Evolutionary conservation across 2,329 filamentous ascomycete genomes (phyloP), one percentile per base, ranked within the genome.

Genomic region (Stemphylium vesicarium): DNA sequence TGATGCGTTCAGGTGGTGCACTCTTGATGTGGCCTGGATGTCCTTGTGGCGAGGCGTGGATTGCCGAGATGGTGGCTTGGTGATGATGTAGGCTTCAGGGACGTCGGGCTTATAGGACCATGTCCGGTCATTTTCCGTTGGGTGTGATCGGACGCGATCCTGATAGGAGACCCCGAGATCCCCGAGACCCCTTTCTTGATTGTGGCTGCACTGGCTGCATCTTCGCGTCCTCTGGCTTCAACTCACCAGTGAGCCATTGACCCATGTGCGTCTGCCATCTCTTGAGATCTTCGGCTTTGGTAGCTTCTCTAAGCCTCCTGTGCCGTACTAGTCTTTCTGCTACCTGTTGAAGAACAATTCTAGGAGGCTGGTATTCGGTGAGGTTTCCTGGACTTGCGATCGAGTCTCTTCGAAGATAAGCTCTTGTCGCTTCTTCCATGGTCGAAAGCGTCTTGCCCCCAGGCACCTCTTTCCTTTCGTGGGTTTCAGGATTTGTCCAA

Each of bases 241-340:
- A 52, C 31, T 63, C 64, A 16, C 73, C 73, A 1, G 73, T 76
- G 29, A 77, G 57, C 71, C 71, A 74, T 53, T 73, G 66, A 2
- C 75, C 75, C 71, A 75, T 74, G 46, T 72, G 72, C 11, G 70
- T 75, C 32, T 76, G 68, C 75, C 75, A 78, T 18, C 75, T 63
- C 50, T 44, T 65, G 9, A 60, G 56, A 13, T 77, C 63, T 8
- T 68, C 63, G n/a, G 61, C 41, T 47, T 74, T 74, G 0, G 71
- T 74, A 2, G 64, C 64, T 60, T 81, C 79, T 45, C 80, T 66
- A 15, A 78, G 69, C 20, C 80, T 65, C 41, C 80, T 69, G 48
- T 80, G 77, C 35, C 80, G 60, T 0, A 81, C 80, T 3, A 82
- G 65, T 52, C 80, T 79, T 64, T 81, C 79, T 0, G 80, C 80